Evolutionary conservation across 1,139 yeast genomes (phyloP).

Genomic region (Kodamaea arcana): DNA sequence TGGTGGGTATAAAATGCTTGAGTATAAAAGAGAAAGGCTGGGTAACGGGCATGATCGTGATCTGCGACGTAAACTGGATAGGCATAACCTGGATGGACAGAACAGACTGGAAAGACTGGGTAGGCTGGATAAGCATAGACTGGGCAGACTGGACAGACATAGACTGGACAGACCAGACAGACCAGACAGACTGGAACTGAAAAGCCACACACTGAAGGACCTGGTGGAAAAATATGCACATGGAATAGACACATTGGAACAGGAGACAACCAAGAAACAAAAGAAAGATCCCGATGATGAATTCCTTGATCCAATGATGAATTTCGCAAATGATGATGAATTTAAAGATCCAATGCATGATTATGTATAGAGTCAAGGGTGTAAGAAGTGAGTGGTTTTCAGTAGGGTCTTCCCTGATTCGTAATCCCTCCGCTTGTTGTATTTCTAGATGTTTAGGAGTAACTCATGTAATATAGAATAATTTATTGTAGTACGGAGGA

Average conservation of each 20-base stretch:
- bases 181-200: no score
- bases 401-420: not conserved
- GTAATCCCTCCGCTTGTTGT: slow-evolving; percentile 7
- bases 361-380: not conserved
- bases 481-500: no score
- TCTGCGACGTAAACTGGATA: not conserved
- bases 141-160: not conserved
- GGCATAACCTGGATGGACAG: not conserved
- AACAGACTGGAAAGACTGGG: slow-evolving; percentile 1
- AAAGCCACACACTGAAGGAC: no score
- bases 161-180: no score
- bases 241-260: no score
- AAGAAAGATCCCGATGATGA: slow-evolving; percentile 15
- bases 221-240: no score
- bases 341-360: slow-evolving; percentile 2
- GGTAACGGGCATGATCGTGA: no score
- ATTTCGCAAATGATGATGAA: not conserved
- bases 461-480: no score
- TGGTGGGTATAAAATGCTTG: slow-evolving; percentile 1
- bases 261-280: no score
- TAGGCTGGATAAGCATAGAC: not conserved
- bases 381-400: not conserved
- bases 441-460: no score
- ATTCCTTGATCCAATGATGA: slow-evolving; percentile 14
- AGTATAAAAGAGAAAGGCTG: slow-evolving; percentile 1